Evolutionary conservation across 2,329 filamentous ascomycete genomes (phyloP).

Genomic region (Blastomyces silverae): DNA sequence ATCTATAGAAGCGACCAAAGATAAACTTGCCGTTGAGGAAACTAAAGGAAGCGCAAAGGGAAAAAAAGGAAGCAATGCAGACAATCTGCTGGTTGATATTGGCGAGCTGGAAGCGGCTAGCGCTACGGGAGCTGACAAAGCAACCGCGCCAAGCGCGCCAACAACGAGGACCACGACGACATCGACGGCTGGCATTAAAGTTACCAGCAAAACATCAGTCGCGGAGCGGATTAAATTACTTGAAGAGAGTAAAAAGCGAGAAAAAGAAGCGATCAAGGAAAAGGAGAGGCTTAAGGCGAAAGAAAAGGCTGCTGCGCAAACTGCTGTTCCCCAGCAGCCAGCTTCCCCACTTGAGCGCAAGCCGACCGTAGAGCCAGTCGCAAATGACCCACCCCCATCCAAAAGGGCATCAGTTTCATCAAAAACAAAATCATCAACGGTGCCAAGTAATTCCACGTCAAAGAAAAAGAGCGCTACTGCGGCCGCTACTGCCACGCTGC

Average conservation of each 20-base stretch:
- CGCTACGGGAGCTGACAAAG: constrained; percentile 37
- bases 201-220: constrained; percentile 41
- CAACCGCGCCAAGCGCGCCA: constrained; percentile 34
- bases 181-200: constrained; percentile 36
- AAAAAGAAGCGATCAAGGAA: constrained; percentile 35
- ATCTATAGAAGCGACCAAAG: constrained; percentile 25
- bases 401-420: constrained; percentile 29
- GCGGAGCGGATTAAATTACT: constrained; percentile 49
- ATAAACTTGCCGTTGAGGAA: constrained; percentile 23
- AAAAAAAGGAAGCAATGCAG: constrained; percentile 27
- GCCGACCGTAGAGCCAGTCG: constrained; percentile 15
- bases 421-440: constrained; percentile 27
- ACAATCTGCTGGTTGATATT: constrained; percentile 32
- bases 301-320: constrained; percentile 28
- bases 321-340: constrained; percentile 26
- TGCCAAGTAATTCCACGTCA: constrained; percentile 21
- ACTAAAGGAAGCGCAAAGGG: constrained; percentile 25
- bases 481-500: constrained; percentile 22
- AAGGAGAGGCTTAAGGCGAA: constrained; percentile 36
- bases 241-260: constrained; percentile 38
- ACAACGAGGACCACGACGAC: constrained; percentile 40
- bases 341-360: constrained; percentile 25
- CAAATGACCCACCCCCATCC: constrained; percentile 19
- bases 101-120: constrained; percentile 31
- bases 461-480: constrained; percentile 18